phyloP scores from a whole-genome alignment of 2,329 filamentous ascomycete species.

The Ophiostoma tasmaniense region DNA sequence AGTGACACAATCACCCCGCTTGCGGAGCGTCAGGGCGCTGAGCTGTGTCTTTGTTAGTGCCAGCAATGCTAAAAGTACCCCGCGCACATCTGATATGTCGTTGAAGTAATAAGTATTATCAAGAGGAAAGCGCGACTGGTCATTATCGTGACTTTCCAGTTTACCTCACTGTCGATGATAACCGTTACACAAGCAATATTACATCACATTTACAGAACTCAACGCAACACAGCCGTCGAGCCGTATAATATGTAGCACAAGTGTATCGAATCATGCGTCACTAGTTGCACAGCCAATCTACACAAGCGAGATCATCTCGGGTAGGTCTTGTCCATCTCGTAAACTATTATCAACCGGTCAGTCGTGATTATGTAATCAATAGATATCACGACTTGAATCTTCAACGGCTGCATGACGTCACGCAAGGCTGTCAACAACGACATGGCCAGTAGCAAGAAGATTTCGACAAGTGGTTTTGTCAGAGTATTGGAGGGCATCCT shows the following conservation, averaged over 20 bases:
- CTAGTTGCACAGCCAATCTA: not conserved
- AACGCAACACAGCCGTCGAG: not conserved
- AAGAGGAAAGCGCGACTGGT: not conserved
- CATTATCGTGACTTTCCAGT: not conserved
- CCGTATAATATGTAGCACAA: not conserved
- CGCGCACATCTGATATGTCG: not conserved
- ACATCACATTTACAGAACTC: not conserved
- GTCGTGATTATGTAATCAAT: not conserved
- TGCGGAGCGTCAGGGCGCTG: not conserved
- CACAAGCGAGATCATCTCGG: not conserved
- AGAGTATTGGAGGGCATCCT: not conserved
- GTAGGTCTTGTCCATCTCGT: not conserved
- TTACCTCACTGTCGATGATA: no score
- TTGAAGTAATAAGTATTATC: not conserved
- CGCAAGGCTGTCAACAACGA: not conserved
- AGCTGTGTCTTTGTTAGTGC: not conserved
- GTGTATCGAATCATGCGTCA: not conserved
- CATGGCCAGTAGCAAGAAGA: not conserved
- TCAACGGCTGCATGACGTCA: not conserved
- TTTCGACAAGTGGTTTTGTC: not conserved
- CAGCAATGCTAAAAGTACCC: not conserved
- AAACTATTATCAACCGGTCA: not conserved
- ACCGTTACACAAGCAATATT: not conserved
- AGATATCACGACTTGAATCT: not conserved
- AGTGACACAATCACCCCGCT: not conserved